Percentiles rank a stretch among this genome's conserved stretches.
Evolutionary conservation across 2,329 filamentous ascomycete species (phyloP).

Genomic region (Phyllosticta citriasiana): DNA sequence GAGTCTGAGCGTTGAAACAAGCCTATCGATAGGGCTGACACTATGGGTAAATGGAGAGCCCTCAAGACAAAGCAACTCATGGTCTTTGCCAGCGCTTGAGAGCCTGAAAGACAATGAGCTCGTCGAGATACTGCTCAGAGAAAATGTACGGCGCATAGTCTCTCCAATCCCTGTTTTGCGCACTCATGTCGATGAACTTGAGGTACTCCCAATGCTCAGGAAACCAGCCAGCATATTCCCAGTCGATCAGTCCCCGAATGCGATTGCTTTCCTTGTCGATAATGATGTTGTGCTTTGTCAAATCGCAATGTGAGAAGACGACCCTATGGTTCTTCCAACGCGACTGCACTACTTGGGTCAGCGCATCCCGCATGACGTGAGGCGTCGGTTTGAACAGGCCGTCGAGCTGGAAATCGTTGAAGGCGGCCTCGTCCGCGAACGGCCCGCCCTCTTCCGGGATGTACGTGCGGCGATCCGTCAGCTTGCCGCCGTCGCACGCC

Average conservation of each 20-base stretch:
- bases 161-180: neutral
- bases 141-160: neutral
- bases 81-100: neutral
- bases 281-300: constrained; percentile 14
- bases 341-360: constrained; percentile 1
- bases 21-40: too few species aligned
- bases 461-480: constrained; percentile 6
- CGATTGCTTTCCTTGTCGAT: constrained; percentile 8
- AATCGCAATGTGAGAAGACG: constrained; percentile 14
- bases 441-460: constrained; percentile 7
- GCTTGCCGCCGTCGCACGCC: constrained; percentile 9
- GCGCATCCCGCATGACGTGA: constrained; percentile 1
- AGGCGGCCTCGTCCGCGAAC: constrained; percentile 6
- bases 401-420: constrained; percentile 10
- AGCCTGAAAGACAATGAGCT: neutral
- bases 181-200: constrained; percentile 10
- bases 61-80: neutral
- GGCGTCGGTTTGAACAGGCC: constrained; percentile 5
- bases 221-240: constrained; percentile 13
- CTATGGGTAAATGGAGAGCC: neutral
- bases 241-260: constrained; percentile 13
- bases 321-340: constrained; percentile 3
- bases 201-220: constrained; percentile 14
- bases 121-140: neutral
- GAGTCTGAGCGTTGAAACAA: neutral